Evolutionary conservation across 192 early-diverging fungal genomes (phyloP), one percentile per base, ranked within the genome.

Genomic region (Coemansia sp.): DNA sequence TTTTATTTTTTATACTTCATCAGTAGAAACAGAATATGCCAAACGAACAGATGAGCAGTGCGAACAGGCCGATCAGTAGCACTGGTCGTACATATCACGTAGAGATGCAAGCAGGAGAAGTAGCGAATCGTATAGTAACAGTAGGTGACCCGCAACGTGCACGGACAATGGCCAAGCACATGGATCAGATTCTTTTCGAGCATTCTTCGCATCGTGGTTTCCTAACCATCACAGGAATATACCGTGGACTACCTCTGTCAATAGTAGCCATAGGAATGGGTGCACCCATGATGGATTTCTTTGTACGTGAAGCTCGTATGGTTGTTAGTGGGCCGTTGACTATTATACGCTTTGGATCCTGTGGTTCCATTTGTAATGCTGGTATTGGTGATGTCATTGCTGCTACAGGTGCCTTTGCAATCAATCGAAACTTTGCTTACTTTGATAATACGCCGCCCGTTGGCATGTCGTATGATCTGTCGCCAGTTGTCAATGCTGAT

Each of bases 211-310:
- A 89, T 53, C 87, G 92, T 30, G 91, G 91, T 4, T 94, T 94
- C 65, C 57, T 90, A 23, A 95, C 93, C 23, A 90, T 94, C 60
- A 97, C 94, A 18, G 92, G 93, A 38, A 66, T 85, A 2, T 95
- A 90, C 82, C 78, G 86, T 34, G 81, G 84, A 14, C 74, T 89
- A 2, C 91, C 90, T 12, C 83, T 97, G 5, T 85, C 85, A 26
- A 91, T 97, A 47, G 84, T 95, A 34, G 93, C 95, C 19, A 95
- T 97, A 50, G 86, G 86, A 7, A 90, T 89, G 88, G 95, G 95
- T 18, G 70, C 85, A 18, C 74, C 88, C 3, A 94, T 93, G 88
- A 92, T 92, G 87, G 95, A 97, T 71, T 92, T 97, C 60, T 89
- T 97, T 64, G 86, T 97, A 18, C 85, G 95, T 22, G 95, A 97